phyloP scores from a whole-genome alignment of 2,329 filamentous ascomycete genomes.

The Fusarium secorum region DNA sequence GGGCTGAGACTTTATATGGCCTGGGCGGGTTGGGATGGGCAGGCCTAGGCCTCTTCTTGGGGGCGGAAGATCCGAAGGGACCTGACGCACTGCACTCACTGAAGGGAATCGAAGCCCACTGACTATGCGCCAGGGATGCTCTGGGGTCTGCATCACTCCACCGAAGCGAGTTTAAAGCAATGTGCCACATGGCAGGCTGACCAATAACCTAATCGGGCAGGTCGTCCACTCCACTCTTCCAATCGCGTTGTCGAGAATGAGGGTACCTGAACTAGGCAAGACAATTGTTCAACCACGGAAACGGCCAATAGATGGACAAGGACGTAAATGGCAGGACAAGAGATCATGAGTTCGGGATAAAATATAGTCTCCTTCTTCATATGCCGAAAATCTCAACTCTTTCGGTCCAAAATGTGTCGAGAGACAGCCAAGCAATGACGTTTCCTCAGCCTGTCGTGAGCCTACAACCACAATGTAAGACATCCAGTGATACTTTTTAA shows the following conservation, averaged over 20 bases:
- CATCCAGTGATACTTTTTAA: not conserved
- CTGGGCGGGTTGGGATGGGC: not conserved
- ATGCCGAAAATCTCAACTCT: not conserved
- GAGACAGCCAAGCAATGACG: not conserved
- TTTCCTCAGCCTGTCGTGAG: not conserved
- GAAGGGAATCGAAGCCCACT: constrained; percentile 6
- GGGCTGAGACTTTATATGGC: constrained; percentile 26
- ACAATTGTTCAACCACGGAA: constrained; percentile 16
- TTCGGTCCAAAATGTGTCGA: not conserved
- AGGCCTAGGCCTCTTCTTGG: not conserved
- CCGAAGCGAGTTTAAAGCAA: constrained; percentile 16
- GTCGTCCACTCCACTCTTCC: constrained; percentile 4
- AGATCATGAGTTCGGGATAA: not conserved
- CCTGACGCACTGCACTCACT: constrained; percentile 13
- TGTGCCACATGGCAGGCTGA: constrained; percentile 15
- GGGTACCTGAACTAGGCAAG: constrained; percentile 10
- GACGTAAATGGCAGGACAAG: constrained; percentile 16
- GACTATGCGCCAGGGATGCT: not conserved
- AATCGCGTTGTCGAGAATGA: constrained; percentile 24
- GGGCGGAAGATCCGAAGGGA: constrained; percentile 11
- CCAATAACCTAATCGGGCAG: constrained; percentile 25
- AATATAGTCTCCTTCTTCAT: not conserved
- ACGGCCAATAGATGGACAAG: not conserved
- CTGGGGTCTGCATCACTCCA: constrained; percentile 25
- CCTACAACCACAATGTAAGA: not conserved